These are phyloP conservation scores for Saccharomyces pastorianus DNA, from an alignment of 1,139 yeast genomes.

Conservation along the genomic window DNA sequence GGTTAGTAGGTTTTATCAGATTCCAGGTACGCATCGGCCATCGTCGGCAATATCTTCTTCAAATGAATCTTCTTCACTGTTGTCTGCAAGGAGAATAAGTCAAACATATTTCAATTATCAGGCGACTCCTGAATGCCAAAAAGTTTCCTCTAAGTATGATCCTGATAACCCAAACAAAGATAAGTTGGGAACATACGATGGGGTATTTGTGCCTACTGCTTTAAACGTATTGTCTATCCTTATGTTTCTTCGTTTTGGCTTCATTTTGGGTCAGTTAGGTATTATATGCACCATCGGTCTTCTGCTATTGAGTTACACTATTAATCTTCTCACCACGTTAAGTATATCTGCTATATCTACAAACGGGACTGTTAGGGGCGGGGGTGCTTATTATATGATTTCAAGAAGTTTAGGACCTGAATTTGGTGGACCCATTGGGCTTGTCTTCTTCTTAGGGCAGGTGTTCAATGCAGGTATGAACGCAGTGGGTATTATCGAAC, in stretches of 20 bases:
- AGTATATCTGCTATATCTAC: constrained; percentile 75
- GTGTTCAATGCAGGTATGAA: constrained; percentile 67
- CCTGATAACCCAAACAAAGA: constrained; percentile 29
- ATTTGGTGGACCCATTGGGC: constrained; percentile 77
- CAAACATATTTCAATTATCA: constrained; percentile 25
- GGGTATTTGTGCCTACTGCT: constrained; percentile 72
- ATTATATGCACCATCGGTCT: constrained; percentile 53
- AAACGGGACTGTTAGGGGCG: constrained; percentile 76
- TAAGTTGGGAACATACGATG: constrained; percentile 66
- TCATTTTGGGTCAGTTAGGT: constrained; percentile 73
- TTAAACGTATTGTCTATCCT: constrained; percentile 69
- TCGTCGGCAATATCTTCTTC: constrained; percentile 3
- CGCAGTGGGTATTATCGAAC: constrained; percentile 74
- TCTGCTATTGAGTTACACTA: constrained; percentile 52
- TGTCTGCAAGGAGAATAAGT: constrained; percentile 10
- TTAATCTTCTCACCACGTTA: constrained; percentile 60
- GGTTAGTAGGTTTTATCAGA: constrained; percentile 21
- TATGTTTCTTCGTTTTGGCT: constrained; percentile 76
- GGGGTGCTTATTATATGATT: constrained; percentile 80
- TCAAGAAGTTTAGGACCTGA: constrained; percentile 75
- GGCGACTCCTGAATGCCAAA: constrained; percentile 23
- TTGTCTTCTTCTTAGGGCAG: constrained; percentile 70
- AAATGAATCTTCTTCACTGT: constrained; percentile 22
- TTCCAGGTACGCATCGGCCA: constrained; percentile 31
- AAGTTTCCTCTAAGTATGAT: constrained; percentile 28